Evolutionary conservation across 23 red algal species (phyloP), one percentile per base, ranked within the genome.

Genomic region (Gracilaria gracilis): DNA sequence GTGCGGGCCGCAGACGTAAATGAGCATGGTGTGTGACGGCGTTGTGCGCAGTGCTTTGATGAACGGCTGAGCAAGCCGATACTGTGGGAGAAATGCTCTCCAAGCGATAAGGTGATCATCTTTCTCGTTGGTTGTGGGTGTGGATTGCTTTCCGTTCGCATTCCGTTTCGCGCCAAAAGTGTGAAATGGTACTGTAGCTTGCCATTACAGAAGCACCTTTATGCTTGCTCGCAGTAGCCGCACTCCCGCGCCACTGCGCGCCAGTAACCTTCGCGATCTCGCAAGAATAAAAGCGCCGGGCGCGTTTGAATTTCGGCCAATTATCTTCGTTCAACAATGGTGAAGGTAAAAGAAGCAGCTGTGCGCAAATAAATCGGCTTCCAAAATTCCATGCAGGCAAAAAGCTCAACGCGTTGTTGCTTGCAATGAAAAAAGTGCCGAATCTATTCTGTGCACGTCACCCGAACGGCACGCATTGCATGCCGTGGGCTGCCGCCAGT

Each of bases 1-100:
- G 16, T 16, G 72, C 72, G 72, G 72, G 39, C 72, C 72, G 72
- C 72, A 77, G 1, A 77, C 46, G 39, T 14, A 51, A 12, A 77
- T 51, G 42, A 77, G 72, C 72, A 77, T 77, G 6, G 34, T n/a
- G 36, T 15, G 36, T 36, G 69, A 8, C 69, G 39, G 69, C 2
- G 36, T n/a, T n/a, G n/a, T n/a, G n/a, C n/a, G n/a, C n/a, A n/a
- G n/a, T n/a, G n/a, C n/a, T n/a, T n/a, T n/a, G n/a, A n/a, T n/a
- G n/a, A n/a, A n/a, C n/a, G n/a, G n/a, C n/a, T n/a, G n/a, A n/a
- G n/a, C n/a, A n/a, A n/a, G n/a, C n/a, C n/a, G n/a, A n/a, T n/a
- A n/a, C n/a, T n/a, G n/a, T n/a, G n/a, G n/a, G n/a, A n/a, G n/a
- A n/a, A 46, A 46, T 46, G 42, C 42, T 46, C 42, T 46, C 42